Conservation (phyloP, 345 rosid genomes). For the Citrus reticulata region DNA sequence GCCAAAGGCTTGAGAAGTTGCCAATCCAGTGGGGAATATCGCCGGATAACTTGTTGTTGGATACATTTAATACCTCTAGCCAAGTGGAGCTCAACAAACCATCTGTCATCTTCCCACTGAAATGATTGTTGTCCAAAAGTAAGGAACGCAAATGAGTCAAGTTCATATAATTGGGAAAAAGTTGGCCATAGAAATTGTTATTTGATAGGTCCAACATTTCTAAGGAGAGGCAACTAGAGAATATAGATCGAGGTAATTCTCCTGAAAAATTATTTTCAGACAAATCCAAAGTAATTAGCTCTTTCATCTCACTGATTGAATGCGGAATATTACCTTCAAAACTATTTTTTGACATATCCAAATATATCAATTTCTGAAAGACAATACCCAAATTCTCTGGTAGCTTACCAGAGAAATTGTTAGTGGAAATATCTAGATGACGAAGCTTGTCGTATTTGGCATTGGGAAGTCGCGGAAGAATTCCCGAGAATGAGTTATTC, state of each 20-base stretch:
- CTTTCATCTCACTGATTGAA: neutral
- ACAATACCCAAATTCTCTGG: neutral
- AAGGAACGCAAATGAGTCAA: neutral
- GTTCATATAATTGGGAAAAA: neutral
- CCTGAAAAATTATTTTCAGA: neutral
- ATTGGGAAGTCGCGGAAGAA: neutral
- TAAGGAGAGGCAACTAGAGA: neutral
- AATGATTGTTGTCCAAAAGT: neutral
- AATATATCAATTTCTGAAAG: neutral
- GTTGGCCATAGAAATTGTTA: neutral
- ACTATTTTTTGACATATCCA: neutral
- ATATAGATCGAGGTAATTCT: neutral
- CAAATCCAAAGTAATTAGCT: neutral
- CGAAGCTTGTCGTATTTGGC: neutral
- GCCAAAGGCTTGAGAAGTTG: rapidly evolving
- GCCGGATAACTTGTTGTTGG: neutral
- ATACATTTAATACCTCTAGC: neutral
- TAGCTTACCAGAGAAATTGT: neutral
- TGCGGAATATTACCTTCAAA: neutral
- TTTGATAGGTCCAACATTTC: rapidly evolving
- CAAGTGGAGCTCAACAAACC: neutral
- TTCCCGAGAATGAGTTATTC: neutral
- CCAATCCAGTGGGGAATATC: neutral
- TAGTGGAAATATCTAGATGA: neutral
- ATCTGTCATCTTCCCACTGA: neutral